Evolutionary conservation across 768 basidiomycete species (phyloP), one percentile per base, ranked within the genome.

Genomic region (Coprinopsis marcescibilis): DNA sequence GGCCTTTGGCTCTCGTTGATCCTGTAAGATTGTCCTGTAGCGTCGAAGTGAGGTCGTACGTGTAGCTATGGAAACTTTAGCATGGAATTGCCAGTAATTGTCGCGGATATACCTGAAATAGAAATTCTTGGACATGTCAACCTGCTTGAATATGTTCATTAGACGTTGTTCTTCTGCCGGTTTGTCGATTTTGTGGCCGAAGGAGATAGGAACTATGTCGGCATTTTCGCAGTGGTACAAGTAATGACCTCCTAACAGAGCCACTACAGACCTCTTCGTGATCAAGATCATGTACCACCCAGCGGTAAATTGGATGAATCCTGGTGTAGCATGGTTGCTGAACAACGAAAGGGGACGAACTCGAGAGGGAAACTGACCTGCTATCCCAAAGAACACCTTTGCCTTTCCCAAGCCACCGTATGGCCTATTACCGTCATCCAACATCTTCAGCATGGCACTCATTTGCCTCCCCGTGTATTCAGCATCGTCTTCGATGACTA

Each of bases 91-190:
- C 27, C 3, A 23, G 15, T 26, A 24, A 17, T 47, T 24, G 2
- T 30, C 27, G 25, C 4, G 48, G 23, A 48, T 60, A 27, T 53
- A 90, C 90, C 89, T 93, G 66, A 97, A 97, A 67, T 97, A 99
- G 62, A 98, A 98, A 68, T 98, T 97, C 68, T 97, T 97, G n/a
- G 87, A 85, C 76, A 98, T 81, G 59, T 99, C 95, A 1, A 97
- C 93, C 63, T 94, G 90, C 60, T 92, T 93, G 72, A 98, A 99
- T 7, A 89, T 79, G 50, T 81, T 85, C 70, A 94, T 80, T 26
- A 93, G 72, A 7, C 90, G 81, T 57, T 88, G 86, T 59, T 98
- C 94, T 57, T 96, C 92, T 0, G 87, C 73, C 0, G 85, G 85
- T 54, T 87, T 86, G 36, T 96, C 95, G 15, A 91, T 65, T 66